phyloP scores from a whole-genome alignment of 1,284 basidiomycete species.

The Rhodotorula sp. region DNA sequence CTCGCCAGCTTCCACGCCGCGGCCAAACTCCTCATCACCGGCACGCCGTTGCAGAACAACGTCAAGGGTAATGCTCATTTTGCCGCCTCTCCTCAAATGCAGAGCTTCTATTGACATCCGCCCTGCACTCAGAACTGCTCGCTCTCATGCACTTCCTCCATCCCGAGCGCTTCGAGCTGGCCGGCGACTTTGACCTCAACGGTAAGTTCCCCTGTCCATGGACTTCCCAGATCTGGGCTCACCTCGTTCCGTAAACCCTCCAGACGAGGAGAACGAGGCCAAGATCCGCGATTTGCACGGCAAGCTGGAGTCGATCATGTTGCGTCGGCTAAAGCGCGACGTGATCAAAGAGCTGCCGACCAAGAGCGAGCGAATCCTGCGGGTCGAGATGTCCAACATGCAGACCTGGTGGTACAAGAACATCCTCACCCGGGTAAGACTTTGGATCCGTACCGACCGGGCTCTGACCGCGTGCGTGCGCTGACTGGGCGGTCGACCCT shows the following conservation, averaged over 20 bases:
- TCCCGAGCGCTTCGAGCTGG: constrained; percentile 92
- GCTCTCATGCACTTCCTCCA: constrained; percentile 98
- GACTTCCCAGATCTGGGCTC: constrained; percentile 27
- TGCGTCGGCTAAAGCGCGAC: constrained; percentile 91
- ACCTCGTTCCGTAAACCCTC: background rate
- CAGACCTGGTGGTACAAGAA: constrained; percentile 99
- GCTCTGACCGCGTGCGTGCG: background rate
- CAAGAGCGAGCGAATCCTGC: constrained; percentile 95
- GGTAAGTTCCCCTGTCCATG: constrained; percentile 22
- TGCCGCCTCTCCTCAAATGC: constrained; percentile 8
- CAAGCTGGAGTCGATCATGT: constrained; percentile 92
- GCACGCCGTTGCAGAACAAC: constrained; percentile 98
- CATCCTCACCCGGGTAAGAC: constrained; percentile 81
- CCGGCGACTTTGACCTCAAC: constrained; percentile 84
- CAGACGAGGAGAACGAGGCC: constrained; percentile 82
- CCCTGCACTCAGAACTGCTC: constrained; percentile 68
- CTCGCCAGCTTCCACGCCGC: constrained; percentile 83
- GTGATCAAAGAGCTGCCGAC: constrained; percentile 96
- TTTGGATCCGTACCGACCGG: background rate
- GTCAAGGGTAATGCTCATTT: constrained; percentile 71
- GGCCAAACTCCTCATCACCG: constrained; percentile 94
- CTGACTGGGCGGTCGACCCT: background rate
- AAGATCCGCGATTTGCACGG: constrained; percentile 94
- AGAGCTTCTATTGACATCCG: background rate
- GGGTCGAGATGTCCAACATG: constrained; percentile 95